phyloP scores from a whole-genome alignment of 257 asterid genomes.

The Gardenia jasminoides region DNA sequence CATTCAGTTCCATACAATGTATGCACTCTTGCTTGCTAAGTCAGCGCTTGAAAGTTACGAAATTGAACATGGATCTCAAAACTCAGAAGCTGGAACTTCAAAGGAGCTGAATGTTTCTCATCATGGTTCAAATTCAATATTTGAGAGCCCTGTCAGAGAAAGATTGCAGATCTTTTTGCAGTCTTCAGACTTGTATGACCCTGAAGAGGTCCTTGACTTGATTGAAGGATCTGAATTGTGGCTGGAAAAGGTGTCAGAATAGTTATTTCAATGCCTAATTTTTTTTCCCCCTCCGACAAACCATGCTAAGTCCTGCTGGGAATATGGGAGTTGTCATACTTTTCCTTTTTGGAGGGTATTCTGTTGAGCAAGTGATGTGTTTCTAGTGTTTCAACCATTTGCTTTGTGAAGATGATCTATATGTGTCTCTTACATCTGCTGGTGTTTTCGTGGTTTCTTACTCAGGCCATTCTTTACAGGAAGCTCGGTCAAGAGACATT shows the following conservation, averaged over 20 bases:
- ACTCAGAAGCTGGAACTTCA: constrained; percentile 29
- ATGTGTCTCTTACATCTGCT: not conserved
- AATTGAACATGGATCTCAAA: constrained; percentile 42
- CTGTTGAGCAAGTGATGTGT: not conserved
- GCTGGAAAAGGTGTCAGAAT: constrained; percentile 77
- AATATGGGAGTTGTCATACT: not conserved
- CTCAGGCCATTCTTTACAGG: constrained; percentile 93
- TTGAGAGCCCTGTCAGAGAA: constrained; percentile 76
- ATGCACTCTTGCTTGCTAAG: constrained; percentile 83
- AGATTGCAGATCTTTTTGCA: constrained; percentile 80
- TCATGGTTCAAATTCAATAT: constrained; percentile 43
- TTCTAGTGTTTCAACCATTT: not conserved
- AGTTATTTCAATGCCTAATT: not conserved
- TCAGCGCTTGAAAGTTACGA: constrained; percentile 72
- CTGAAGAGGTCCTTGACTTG: constrained; percentile 82
- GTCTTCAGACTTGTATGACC: constrained; percentile 87
- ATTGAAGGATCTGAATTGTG: constrained; percentile 88
- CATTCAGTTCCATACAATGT: constrained; percentile 71
- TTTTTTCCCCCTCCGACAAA: not conserved
- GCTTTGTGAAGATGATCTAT: not conserved
- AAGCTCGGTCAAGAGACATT: constrained; percentile 90
- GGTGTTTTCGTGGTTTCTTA: constrained; percentile 21
- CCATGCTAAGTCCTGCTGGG: not conserved
- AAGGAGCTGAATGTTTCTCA: constrained; percentile 39
- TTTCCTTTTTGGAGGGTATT: not conserved